These are phyloP conservation scores for Osmanthus fragrans DNA, from an alignment of 257 asterid species.

Conservation along the genomic window DNA sequence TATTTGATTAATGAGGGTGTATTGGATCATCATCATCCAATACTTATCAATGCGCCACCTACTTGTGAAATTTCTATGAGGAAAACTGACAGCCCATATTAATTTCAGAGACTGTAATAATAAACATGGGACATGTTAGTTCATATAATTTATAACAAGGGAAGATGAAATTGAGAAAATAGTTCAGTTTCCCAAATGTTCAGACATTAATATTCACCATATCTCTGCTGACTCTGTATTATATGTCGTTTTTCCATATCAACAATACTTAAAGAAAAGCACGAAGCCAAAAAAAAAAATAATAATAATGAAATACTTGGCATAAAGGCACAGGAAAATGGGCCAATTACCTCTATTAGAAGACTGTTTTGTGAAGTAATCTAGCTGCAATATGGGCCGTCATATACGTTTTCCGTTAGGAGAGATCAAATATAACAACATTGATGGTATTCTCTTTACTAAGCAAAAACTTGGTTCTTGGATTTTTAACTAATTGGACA, in stretches of 20 bases:
- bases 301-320: not conserved
- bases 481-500: not conserved
- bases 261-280: not conserved
- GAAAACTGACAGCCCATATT: slow-evolving; percentile 36
- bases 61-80: slow-evolving; percentile 15
- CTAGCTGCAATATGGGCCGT: too few relatives aligned
- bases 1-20: slow-evolving; percentile 8
- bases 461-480: too few relatives aligned
- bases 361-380: not conserved
- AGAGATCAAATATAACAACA: too few relatives aligned
- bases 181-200: not conserved
- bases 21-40: slow-evolving; percentile 21
- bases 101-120: slow-evolving; percentile 20
- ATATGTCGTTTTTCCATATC: not conserved
- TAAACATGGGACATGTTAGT: not conserved
- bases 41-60: slow-evolving; percentile 37
- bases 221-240: not conserved
- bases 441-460: too few relatives aligned
- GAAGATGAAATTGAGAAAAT: not conserved
- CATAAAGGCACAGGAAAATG: not conserved
- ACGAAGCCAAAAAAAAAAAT: not conserved
- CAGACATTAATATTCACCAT: not conserved
- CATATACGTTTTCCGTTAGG: too few relatives aligned
- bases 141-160: not conserved
- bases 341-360: not conserved